Evolutionary conservation across 2,329 filamentous ascomycete species (phyloP).

Genomic region (Hypoxylon sp.): DNA sequence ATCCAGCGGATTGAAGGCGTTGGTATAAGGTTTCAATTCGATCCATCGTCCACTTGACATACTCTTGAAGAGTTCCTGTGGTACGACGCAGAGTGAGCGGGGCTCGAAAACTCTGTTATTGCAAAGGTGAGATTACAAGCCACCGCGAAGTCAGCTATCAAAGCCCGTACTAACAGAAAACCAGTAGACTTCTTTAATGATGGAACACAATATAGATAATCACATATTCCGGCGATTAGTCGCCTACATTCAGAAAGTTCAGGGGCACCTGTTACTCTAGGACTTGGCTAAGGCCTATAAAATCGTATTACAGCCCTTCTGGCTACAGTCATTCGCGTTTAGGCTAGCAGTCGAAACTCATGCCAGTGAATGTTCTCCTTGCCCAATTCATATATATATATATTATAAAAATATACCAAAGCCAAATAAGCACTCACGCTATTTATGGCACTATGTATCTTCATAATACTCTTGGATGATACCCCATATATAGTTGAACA

Average conservation of each 20-base stretch:
- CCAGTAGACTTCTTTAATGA: neutral
- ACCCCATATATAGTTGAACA: conserved; percentile 19
- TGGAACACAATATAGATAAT: neutral
- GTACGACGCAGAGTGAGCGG: neutral
- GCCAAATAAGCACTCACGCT: conserved; percentile 4
- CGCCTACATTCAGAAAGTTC: neutral
- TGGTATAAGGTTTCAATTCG: neutral
- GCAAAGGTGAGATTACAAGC: conserved; percentile 7
- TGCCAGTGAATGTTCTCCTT: neutral
- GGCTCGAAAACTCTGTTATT: neutral
- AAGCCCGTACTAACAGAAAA: neutral
- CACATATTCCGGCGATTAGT: conserved; percentile 3
- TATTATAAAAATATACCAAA: neutral
- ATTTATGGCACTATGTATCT: neutral
- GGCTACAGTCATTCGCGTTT: conserved; percentile 5
- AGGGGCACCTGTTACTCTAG: neutral
- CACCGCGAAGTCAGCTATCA: neutral
- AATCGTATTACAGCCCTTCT: neutral
- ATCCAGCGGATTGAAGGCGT: neutral
- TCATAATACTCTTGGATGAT: conserved; percentile 13
- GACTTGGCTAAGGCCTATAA: neutral
- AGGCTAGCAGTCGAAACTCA: neutral
- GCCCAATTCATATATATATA: neutral
- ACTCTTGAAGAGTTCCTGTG: neutral
- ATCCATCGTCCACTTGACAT: neutral